Evolutionary conservation across 2,329 filamentous ascomycete genomes (phyloP).

Genomic region (Dactylella cylindrospora): DNA sequence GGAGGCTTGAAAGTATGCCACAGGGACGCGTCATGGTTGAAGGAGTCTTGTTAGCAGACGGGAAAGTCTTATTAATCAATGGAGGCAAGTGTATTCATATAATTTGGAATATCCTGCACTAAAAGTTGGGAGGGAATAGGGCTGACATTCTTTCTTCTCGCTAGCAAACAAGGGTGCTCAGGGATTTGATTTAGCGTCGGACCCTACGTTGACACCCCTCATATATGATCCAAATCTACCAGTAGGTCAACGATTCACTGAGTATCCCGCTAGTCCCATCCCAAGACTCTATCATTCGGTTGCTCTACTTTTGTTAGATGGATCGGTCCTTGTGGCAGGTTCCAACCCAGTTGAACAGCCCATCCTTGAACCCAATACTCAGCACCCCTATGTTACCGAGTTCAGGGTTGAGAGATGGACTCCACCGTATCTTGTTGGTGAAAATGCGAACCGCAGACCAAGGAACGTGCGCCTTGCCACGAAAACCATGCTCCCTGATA

Average conservation of each 20-base stretch:
- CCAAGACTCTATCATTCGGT: conserved; percentile 64
- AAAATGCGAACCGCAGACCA: conserved; percentile 57
- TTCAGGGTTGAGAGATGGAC: conserved; percentile 65
- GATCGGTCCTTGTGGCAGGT: conserved; percentile 62
- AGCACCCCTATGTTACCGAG: conserved; percentile 61
- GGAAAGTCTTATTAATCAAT: conserved; percentile 63
- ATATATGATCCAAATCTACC: conserved; percentile 61
- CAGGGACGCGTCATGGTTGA: conserved; percentile 64
- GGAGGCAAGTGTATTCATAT: conserved; percentile 52
- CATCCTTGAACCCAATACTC: conserved; percentile 54
- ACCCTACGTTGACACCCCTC: conserved; percentile 60
- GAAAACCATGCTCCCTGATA: conserved; percentile 55
- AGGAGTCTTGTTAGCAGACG: conserved; percentile 62
- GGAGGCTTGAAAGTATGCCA: conserved; percentile 64
- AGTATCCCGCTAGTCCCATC: conserved; percentile 54
- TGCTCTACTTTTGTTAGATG: conserved; percentile 62
- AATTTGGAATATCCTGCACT: neutral
- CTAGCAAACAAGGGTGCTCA: conserved; percentile 59
- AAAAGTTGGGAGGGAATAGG: neutral
- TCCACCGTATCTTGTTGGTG: conserved; percentile 62
- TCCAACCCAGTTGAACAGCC: conserved; percentile 65
- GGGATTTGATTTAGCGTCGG: conserved; percentile 61
- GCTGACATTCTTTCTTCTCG: conserved; percentile 3
- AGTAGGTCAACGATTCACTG: conserved; percentile 57
- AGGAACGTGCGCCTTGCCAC: conserved; percentile 56